phyloP scores from a whole-genome alignment of 208 protist species.

The Trypanosoma caninum region DNA sequence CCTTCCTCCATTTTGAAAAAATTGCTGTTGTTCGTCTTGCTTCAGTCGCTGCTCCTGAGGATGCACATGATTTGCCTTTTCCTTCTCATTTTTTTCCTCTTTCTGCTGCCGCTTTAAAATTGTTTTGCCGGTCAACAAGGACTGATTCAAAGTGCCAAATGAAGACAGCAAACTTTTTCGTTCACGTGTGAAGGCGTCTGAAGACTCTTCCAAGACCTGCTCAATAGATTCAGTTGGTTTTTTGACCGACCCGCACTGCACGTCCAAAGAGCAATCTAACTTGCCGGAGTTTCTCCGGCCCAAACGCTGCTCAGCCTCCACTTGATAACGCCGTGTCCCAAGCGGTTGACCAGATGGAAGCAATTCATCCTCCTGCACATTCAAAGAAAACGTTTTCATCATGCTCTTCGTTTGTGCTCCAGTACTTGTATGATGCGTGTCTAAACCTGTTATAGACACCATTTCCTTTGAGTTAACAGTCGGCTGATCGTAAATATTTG shows the following conservation, averaged over 20 bases:
- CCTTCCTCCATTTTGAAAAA: neutral
- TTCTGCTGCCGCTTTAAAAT: neutral
- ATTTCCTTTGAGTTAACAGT: neutral
- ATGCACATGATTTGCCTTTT: neutral
- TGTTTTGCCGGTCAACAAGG: too few relatives aligned
- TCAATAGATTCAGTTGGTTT: constrained; percentile 1
- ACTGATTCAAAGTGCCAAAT: neutral
- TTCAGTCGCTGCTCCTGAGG: neutral
- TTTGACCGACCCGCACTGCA: neutral
- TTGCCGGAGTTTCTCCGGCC: constrained; percentile 9
- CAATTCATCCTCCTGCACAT: neutral
- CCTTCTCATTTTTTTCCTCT: neutral
- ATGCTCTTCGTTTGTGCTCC: neutral
- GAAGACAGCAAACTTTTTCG: constrained; percentile 7
- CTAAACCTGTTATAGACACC: too few relatives aligned
- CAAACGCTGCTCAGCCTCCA: constrained; percentile 19
- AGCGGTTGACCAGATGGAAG: neutral
- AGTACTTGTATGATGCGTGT: too few relatives aligned
- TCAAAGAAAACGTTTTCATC: neutral
- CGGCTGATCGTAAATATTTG: constrained; percentile 9
- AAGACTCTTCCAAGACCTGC: constrained; percentile 12
- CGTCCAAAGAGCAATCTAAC: constrained; percentile 16
- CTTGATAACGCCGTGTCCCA: constrained; percentile 20
- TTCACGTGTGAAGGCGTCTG: constrained; percentile 3
- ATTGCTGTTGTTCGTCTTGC: neutral